A percentile compares a stretch with the other conserved stretches of the same genome.
phyloP scores from a whole-genome alignment of 2,329 filamentous ascomycete species.

The Alternaria solani region DNA sequence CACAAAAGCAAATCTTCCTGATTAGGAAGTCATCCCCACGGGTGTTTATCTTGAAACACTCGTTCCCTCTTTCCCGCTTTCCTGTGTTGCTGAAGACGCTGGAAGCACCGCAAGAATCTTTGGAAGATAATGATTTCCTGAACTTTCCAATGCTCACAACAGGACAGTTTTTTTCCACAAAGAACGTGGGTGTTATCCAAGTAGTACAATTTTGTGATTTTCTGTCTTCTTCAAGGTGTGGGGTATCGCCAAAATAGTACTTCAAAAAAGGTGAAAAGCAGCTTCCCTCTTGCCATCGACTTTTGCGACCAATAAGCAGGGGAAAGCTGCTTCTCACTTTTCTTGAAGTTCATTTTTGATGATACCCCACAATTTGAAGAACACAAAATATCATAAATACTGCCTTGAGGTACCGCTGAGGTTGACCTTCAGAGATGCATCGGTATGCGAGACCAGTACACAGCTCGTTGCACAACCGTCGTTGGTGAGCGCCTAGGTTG shows the following conservation, averaged over 20 bases:
- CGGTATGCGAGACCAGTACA: background rate
- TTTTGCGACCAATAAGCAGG: no score
- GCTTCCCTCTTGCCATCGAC: no score
- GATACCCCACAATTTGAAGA: no score
- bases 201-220: no score
- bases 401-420: background rate
- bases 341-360: no score
- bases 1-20: conserved; percentile 1
- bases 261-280: no score
- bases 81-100: background rate
- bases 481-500: background rate
- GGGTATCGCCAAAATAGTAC: no score
- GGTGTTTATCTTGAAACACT: background rate
- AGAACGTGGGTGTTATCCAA: no score
- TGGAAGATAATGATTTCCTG: background rate
- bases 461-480: background rate
- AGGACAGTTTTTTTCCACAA: background rate
- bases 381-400: no score
- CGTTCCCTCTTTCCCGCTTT: background rate
- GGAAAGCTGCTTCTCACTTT: no score
- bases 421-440: background rate
- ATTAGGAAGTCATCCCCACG: background rate
- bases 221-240: no score
- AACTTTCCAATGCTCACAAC: background rate
- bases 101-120: background rate